A percentile compares a stretch with the other conserved stretches of the same genome.
phyloP scores from a whole-genome alignment of 2,329 filamentous ascomycete species.

The Davidsoniella eucalypti region DNA sequence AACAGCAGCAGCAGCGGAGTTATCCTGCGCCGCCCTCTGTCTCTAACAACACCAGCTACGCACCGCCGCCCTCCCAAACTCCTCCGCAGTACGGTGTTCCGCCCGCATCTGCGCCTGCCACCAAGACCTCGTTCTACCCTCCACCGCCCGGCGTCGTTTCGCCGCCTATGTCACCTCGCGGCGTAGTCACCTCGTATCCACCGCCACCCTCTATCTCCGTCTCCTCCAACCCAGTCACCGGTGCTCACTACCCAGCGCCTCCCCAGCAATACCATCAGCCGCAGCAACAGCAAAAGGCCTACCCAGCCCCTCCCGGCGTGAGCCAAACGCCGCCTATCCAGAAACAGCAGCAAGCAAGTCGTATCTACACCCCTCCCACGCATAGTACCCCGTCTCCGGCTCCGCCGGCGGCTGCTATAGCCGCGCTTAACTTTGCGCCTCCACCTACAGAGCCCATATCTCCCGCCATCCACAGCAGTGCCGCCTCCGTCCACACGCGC shows the following conservation, averaged over 20 bases:
- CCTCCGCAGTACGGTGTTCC: constrained; percentile 15
- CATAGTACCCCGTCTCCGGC: constrained; percentile 17
- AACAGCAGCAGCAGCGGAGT: constrained; percentile 13
- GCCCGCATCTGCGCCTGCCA: constrained; percentile 28
- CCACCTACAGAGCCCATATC: not conserved
- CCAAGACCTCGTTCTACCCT: constrained; percentile 29
- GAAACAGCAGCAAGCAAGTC: not conserved
- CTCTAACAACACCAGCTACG: not conserved
- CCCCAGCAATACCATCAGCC: not conserved
- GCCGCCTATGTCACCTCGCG: constrained; percentile 18
- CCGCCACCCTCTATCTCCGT: constrained; percentile 18
- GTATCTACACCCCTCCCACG: constrained; percentile 13
- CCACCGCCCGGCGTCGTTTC: constrained; percentile 23
- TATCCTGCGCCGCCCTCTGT: constrained; percentile 1
- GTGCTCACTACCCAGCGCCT: constrained; percentile 1
- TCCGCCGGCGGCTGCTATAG: constrained; percentile 1
- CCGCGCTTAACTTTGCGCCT: not conserved
- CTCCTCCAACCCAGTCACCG: constrained; percentile 1
- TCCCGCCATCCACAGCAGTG: not conserved
- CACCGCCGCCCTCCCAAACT: constrained; percentile 9
- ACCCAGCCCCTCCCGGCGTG: not conserved
- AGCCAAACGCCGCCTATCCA: not conserved
- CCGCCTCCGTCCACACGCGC: not conserved
- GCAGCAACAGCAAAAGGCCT: not conserved
- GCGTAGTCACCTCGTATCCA: constrained; percentile 19